These are phyloP conservation scores for Cryptococcus maquisensis DNA, from an alignment of 1,284 basidiomycete genomes.

Conservation along the genomic window DNA sequence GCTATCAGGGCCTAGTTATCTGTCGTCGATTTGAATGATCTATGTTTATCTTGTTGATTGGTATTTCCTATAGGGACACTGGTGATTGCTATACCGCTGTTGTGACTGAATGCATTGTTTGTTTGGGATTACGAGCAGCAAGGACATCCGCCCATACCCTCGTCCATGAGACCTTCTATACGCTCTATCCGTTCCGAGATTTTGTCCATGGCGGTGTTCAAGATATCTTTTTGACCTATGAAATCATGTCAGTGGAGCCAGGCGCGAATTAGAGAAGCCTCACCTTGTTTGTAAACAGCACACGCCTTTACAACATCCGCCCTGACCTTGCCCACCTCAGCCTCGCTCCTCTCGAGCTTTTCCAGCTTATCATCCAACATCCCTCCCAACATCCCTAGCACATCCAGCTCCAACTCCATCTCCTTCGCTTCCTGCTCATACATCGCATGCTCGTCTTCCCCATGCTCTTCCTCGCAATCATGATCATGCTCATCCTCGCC, in stretches of 20 bases:
- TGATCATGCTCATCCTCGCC: conserved; percentile 34
- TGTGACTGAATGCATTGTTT: background rate
- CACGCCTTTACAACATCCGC: conserved; percentile 28
- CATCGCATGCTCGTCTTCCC: conserved; percentile 45
- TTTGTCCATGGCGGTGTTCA: conserved; percentile 25
- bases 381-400: conserved; percentile 55
- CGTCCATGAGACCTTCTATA: conserved; percentile 31
- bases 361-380: conserved; percentile 61
- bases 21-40: background rate
- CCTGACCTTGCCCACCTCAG: conserved; percentile 22
- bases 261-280: background rate
- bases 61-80: background rate
- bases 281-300: conserved; percentile 34
- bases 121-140: conserved; percentile 24
- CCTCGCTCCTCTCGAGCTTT: conserved; percentile 47
- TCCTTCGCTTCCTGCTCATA: conserved; percentile 55
- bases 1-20: background rate
- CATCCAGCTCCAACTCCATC: conserved; percentile 58
- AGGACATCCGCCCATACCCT: conserved; percentile 34
- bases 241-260: background rate
- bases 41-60: background rate
- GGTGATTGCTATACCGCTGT: background rate
- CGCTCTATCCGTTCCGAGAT: conserved; percentile 31
- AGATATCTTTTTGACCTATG: conserved; percentile 32
- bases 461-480: conserved; percentile 56